Percentiles rank a stretch among this genome's conserved stretches.
These are phyloP conservation scores for Metschnikowia peoriensis DNA, from an alignment of 805 yeast genomes.

Conservation along the genomic window DNA sequence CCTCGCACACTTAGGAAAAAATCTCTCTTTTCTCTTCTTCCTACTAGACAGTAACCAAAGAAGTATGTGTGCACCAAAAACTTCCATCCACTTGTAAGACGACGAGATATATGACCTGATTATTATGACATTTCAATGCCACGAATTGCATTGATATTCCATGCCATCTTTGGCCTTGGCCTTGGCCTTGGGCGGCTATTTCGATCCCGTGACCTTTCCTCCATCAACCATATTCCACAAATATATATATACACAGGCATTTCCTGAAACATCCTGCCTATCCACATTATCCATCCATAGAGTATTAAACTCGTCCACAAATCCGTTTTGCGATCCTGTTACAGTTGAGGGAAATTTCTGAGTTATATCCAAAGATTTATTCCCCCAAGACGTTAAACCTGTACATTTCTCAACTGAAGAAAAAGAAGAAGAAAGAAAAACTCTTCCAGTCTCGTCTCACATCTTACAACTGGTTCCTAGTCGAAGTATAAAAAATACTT, in stretches of 20 bases:
- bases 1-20: slow-evolving; percentile 8
- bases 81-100: neutral
- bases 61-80: slow-evolving; percentile 14
- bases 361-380: too few species aligned
- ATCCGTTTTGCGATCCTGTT: too few species aligned
- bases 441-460: neutral
- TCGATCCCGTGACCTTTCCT: neutral
- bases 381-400: neutral
- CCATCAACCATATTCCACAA: neutral
- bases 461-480: neutral
- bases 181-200: neutral
- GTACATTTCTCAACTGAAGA: neutral
- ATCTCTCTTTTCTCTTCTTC: slow-evolving; percentile 15
- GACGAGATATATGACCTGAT: neutral
- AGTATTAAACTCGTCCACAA: too few species aligned
- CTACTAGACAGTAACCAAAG: slow-evolving; percentile 22
- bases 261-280: neutral
- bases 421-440: neutral
- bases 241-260: too few species aligned
- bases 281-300: too few species aligned
- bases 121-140: too few species aligned
- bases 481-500: too few species aligned
- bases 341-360: too few species aligned
- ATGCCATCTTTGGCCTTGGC: too few species aligned
- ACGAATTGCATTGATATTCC: neutral